A percentile compares a stretch with the other conserved stretches of the same genome.
Evolutionary conservation across 2,329 filamentous ascomycete genomes (phyloP).

Genomic region (Alternaria infectoria): DNA sequence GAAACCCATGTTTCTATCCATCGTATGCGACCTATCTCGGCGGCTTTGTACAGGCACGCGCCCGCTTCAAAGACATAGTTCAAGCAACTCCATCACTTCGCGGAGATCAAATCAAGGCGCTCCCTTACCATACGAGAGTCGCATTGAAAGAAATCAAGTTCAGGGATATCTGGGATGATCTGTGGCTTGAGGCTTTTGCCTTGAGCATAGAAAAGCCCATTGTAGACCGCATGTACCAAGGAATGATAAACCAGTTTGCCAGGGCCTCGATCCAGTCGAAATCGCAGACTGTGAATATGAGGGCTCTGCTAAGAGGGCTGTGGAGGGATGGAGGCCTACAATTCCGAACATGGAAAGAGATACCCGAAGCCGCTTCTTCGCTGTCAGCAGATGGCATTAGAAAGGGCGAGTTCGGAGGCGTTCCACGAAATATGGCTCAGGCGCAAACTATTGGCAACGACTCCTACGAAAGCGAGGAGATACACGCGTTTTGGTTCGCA

Average conservation of each 20-base stretch:
- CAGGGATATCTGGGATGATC: not conserved
- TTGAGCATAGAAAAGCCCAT: not conserved
- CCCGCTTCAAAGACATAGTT: not conserved
- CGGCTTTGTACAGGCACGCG: not conserved
- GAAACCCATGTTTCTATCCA: not conserved
- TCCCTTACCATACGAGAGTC: not conserved
- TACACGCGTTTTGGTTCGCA: not conserved
- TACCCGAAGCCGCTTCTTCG: not conserved
- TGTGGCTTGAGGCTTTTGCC: not conserved
- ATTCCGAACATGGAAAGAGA: not conserved
- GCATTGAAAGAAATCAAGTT: not conserved
- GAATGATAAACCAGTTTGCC: not conserved
- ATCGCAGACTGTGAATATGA: not conserved
- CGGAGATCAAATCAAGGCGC: not conserved
- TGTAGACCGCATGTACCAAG: not conserved
- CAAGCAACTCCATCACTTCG: not conserved
- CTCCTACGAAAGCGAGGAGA: not conserved
- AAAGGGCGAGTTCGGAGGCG: not conserved
- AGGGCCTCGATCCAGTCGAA: not conserved
- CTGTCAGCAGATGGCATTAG: not conserved
- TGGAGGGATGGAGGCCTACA: not conserved
- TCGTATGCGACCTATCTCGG: not conserved
- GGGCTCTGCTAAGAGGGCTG: not conserved
- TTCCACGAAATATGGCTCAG: not conserved
- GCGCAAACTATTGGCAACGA: not conserved